These are phyloP conservation scores for Hypoxylon rickii DNA, from an alignment of 495 filamentous ascomycete genomes.

Conservation along the genomic window DNA sequence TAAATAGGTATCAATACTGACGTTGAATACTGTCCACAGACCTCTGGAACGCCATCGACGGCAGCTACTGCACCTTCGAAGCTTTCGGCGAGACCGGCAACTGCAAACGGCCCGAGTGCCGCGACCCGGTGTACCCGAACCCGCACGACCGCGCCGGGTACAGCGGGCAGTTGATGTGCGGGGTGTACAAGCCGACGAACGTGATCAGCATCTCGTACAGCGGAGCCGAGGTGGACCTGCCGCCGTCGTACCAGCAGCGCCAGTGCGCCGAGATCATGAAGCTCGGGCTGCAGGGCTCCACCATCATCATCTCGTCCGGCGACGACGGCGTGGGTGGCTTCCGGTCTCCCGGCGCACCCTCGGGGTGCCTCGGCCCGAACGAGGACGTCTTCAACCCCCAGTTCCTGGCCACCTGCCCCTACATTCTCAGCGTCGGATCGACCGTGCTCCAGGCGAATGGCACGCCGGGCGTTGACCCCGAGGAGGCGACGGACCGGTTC, in stretches of 20 bases:
- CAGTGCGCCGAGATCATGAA: conserved; percentile 61
- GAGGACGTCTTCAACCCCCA: conserved; percentile 39
- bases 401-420: conserved; percentile 39
- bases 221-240: conserved; percentile 43
- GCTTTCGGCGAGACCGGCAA: conserved; percentile 42
- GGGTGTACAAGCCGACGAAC: conserved; percentile 47
- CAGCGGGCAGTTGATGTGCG: conserved; percentile 64
- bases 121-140: conserved; percentile 63
- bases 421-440: conserved; percentile 36
- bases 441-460: conserved; percentile 36
- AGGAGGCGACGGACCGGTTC: conserved; percentile 52
- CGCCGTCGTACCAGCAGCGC: conserved; percentile 42
- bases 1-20: conserved; percentile 19
- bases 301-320: conserved; percentile 63
- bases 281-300: conserved; percentile 65
- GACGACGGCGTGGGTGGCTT: conserved; percentile 62
- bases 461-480: conserved; percentile 36
- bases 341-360: conserved; percentile 41
- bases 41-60: conserved; percentile 67
- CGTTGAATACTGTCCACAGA: conserved; percentile 48
- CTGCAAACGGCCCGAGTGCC: conserved; percentile 35
- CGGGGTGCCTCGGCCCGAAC: conserved; percentile 33
- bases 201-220: conserved; percentile 50
- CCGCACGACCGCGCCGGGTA: conserved; percentile 54
- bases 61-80: conserved; percentile 62